phyloP scores from a whole-genome alignment of 352 stramenopile genomes.

The Pelagophyceae sp. region DNA sequence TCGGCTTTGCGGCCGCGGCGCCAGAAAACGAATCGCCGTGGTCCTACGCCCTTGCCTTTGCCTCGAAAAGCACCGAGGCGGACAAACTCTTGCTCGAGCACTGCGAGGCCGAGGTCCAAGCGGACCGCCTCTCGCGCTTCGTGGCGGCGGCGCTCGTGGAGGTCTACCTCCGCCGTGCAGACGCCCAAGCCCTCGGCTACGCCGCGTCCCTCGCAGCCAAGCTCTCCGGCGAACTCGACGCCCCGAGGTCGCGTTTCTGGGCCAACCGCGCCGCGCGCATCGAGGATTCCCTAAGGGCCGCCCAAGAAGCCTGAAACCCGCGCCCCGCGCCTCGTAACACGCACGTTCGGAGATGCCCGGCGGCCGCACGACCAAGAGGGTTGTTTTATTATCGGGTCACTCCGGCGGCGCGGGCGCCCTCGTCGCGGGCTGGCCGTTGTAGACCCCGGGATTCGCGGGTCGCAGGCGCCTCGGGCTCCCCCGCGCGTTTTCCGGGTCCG shows the following conservation, averaged over 20 bases:
- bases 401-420: too few relatives aligned
- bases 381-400: neutral
- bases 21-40: constrained; percentile 3
- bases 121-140: neutral
- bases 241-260: neutral
- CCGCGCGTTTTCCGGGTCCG: too few relatives aligned
- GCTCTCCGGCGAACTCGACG: neutral
- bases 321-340: too few relatives aligned
- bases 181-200: neutral
- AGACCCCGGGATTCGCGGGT: too few relatives aligned
- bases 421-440: too few relatives aligned
- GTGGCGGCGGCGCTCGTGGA: neutral
- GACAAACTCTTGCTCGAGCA: neutral
- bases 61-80: neutral
- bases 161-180: neutral
- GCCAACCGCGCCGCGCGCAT: neutral
- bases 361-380: too few relatives aligned
- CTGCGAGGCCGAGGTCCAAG: neutral
- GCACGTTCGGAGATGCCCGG: too few relatives aligned
- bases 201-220: neutral
- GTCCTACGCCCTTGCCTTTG: constrained; percentile 7
- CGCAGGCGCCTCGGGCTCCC: too few relatives aligned
- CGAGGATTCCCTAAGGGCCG: neutral
- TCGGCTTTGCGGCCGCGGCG: neutral
- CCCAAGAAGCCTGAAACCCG: neutral